Percentiles rank a stretch among this genome's conserved stretches.
These are phyloP conservation scores for Zalaria sp. DNA, from an alignment of 2,329 filamentous ascomycete species.

Conservation along the genomic window DNA sequence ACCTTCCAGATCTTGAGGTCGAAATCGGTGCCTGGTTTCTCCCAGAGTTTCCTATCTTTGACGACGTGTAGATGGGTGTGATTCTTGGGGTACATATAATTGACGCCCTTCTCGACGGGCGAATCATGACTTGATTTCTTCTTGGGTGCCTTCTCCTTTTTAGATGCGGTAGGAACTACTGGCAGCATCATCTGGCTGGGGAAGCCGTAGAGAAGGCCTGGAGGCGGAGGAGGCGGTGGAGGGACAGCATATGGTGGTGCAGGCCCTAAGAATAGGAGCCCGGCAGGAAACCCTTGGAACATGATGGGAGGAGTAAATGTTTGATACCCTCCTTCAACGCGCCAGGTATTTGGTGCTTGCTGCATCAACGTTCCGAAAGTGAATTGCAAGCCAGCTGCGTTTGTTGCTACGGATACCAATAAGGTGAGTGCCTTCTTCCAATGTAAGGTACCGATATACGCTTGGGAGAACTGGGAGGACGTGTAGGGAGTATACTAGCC, in stretches of 20 bases:
- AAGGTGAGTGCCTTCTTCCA: too few species aligned
- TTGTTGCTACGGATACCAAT: neutral
- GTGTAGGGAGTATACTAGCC: too few species aligned
- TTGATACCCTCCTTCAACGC: neutral
- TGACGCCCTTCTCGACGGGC: constrained; percentile 10
- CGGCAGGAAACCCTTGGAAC: neutral
- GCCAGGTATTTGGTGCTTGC: neutral
- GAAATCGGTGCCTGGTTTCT: constrained; percentile 5
- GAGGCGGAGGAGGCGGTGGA: neutral
- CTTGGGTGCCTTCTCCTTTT: constrained; percentile 1
- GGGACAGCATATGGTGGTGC: neutral
- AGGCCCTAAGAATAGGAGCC: neutral
- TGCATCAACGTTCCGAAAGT: neutral
- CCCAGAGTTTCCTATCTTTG: constrained; percentile 13
- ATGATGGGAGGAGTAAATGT: neutral
- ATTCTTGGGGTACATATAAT: constrained; percentile 14
- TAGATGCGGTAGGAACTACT: neutral
- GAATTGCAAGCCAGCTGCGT: neutral
- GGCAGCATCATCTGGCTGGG: too few species aligned
- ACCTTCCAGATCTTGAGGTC: constrained; percentile 20
- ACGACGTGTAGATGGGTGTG: constrained; percentile 18
- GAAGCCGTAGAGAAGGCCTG: neutral
- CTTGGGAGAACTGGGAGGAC: too few species aligned
- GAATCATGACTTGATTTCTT: constrained; percentile 1
- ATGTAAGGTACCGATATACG: too few species aligned